Base-by-base conservation (phyloP, 2,329 filamentous ascomycete genomes). In the Exophiala dermatitidis region DNA sequence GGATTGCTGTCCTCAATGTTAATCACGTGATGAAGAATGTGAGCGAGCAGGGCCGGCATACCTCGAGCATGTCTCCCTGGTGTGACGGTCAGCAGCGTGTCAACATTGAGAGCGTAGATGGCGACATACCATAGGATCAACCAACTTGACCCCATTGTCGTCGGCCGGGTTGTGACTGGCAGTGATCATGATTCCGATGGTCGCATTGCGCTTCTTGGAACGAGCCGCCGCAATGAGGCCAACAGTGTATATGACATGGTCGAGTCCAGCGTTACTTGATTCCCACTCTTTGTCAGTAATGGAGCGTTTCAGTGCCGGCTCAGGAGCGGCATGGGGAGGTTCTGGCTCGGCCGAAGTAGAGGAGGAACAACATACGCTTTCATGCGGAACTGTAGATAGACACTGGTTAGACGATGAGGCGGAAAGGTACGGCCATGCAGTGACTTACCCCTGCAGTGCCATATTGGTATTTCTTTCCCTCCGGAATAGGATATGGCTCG, bases 121-220 rank as follows among this genome's bases (percentile, higher is more conserved):
- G 33, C 12, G 33, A 64, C 72, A 44, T 66, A 83, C 81, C 84
- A 95, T 86, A 8, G 93, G 93, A 71, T 98, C 93, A 59, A 98
- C 89, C 63, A 98, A 82, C 79, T 95, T 95, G 69, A 95, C 86
- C 48, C 90, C 90, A 70, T 95, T 95, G 72, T 95, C 90, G 63
- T 82, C 79, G 33, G 90, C 85, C 12, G 88, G 88, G 72, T 95
- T 95, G 77, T 95, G 90, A 66, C 88, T 94, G 58, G 90, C 90
- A 40, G 90, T 95, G 70, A 95, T 87, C 90, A 95, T 95, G 62
- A 98, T 85, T 66, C 93, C 93, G 66, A 98, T 95, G 64, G 88
- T 86, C 75, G 94, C 88, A 69, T 85, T 85, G 64, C 94, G 82
- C 73, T 93, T 94, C 68, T 89, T 87, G 61, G 90, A 96, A 59